A percentile compares a stretch with the other conserved stretches of the same genome.
Conservation (phyloP, 2,329 filamentous ascomycete species). For the Blastomyces gilchristii region DNA sequence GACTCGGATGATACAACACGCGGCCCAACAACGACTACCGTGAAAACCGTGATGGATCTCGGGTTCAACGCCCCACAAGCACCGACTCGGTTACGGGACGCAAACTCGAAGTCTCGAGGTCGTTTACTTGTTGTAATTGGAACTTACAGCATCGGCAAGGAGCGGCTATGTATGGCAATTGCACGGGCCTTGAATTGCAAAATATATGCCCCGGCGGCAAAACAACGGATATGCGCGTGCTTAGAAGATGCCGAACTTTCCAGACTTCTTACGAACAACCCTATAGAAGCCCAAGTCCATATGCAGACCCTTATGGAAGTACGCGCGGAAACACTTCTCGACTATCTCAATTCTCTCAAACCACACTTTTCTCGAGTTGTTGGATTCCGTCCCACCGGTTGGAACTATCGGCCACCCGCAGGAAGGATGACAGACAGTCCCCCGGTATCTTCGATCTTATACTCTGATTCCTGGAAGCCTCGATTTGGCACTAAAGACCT, state of each 20-base stretch:
- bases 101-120: constrained; percentile 33
- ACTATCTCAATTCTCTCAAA: constrained; percentile 72
- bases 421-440: constrained; percentile 54
- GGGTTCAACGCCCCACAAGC: constrained; percentile 39
- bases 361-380: constrained; percentile 77
- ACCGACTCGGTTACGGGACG: constrained; percentile 28
- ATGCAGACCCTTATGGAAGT: constrained; percentile 97
- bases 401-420: constrained; percentile 73
- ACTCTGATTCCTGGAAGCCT: constrained; percentile 63
- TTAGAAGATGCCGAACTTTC: constrained; percentile 77
- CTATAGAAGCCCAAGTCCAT: constrained; percentile 81
- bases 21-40: constrained; percentile 45
- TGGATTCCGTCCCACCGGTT: constrained; percentile 85
- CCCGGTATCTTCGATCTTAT: constrained; percentile 53
- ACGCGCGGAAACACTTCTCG: constrained; percentile 74
- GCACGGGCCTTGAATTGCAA: constrained; percentile 75
- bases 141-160: constrained; percentile 96
- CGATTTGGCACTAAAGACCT: constrained; percentile 63
- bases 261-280: constrained; percentile 65
- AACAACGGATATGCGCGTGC: constrained; percentile 73
- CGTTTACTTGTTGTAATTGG: constrained; percentile 85
- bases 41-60: constrained; percentile 54
- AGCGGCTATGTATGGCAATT: constrained; percentile 87
- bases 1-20: constrained; percentile 40
- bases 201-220: constrained; percentile 75